Percentiles rank a stretch among this genome's conserved stretches.
phyloP scores from a whole-genome alignment of 192 early-diverging fungal genomes.

The Backusella tuberculispora region DNA sequence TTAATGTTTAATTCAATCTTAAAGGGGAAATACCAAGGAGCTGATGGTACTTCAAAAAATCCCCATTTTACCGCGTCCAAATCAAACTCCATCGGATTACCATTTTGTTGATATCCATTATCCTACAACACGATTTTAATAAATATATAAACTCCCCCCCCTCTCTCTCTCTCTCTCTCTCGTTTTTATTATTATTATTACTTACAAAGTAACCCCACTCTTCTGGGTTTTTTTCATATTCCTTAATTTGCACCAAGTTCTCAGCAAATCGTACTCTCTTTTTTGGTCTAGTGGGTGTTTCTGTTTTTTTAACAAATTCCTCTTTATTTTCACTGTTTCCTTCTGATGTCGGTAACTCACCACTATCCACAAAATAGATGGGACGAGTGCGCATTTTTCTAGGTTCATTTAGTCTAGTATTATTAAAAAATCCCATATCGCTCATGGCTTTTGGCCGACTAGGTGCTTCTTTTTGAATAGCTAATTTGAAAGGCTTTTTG shows the following conservation, averaged over 20 bases:
- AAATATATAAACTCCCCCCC: background rate
- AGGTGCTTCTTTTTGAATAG: conserved; percentile 19
- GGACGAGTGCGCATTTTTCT: background rate
- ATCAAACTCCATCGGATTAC: background rate
- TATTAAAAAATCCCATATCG: background rate
- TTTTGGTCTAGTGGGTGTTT: background rate
- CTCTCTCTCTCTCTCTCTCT: background rate
- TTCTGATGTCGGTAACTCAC: background rate
- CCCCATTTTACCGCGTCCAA: background rate
- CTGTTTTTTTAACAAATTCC: background rate
- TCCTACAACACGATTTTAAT: conserved; percentile 13
- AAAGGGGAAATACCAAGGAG: conserved; percentile 15
- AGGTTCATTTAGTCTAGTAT: background rate
- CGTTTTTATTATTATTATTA: too few relatives aligned
- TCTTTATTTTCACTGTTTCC: background rate
- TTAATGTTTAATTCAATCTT: background rate
- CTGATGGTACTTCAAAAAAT: background rate
- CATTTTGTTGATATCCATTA: background rate
- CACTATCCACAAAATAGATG: background rate
- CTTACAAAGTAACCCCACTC: conserved; percentile 22
- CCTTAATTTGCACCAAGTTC: conserved; percentile 17
- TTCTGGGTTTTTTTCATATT: conserved; percentile 22
- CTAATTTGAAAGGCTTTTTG: background rate
- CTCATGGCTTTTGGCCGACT: background rate
- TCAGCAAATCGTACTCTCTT: conserved; percentile 23